Evolutionary conservation across 495 filamentous ascomycete species (phyloP), one percentile per base, ranked within the genome.

Genomic region (Thermothielavioides terrestris): DNA sequence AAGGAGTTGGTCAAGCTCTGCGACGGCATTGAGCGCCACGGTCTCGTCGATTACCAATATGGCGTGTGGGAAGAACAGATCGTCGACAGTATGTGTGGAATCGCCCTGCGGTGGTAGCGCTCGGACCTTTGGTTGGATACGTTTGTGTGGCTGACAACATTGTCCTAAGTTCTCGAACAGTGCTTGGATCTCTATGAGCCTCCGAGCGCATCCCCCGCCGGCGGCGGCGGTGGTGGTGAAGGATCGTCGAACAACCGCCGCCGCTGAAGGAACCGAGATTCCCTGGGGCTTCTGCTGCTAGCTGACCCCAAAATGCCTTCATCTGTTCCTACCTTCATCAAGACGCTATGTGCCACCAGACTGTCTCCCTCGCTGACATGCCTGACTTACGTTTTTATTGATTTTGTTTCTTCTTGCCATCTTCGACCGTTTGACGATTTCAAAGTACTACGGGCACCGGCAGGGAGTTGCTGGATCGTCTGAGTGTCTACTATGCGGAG

Each of bases 31-130:
- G 92, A 96, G 61, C 79, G 82, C 46, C 81, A 94, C 57, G 92
- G 92, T 14, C 70, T 98, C 22, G 91, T 98, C 6, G 92, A 98
- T 68, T 98, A 96, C 64, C 84, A 97, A 59, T 92, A 95, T 71
- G 92, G 92, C 3, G 86, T 97, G 38, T 91, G 87, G 79, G 92
- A 97, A 66, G 90, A 96, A 63, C 84, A 86, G 56, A 96, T 98
- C 55, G 76, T 95, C 39, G 77, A 76, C 44, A 76, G 89, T 92
- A 75, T 57, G 87, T 74, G n/a, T n/a, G n/a, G n/a, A n/a, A n/a
- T n/a, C n/a, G n/a, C n/a, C n/a, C n/a, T n/a, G n/a, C n/a, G n/a
- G n/a, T n/a, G n/a, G n/a, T n/a, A 39, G n/a, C 32, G 8, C 31
- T 18, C 28, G 22, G 14, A 18, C 28, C 20, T 34, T 28, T 43